A percentile compares a stretch with the other conserved stretches of the same genome.
These are phyloP conservation scores for Cercospora zeae-maydis DNA, from an alignment of 2,329 filamentous ascomycete genomes.

Conservation along the genomic window DNA sequence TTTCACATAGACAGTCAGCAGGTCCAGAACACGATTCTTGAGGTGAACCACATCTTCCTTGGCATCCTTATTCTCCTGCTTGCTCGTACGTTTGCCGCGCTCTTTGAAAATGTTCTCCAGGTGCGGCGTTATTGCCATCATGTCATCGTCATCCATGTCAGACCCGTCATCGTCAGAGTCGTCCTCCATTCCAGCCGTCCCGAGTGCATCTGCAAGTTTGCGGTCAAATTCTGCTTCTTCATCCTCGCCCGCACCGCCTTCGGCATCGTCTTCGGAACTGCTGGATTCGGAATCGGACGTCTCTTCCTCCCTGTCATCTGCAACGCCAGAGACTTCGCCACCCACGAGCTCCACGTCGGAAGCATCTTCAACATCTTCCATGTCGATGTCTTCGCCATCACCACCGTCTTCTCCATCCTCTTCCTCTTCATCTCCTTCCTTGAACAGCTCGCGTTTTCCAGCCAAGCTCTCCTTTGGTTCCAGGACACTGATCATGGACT, in stretches of 20 bases:
- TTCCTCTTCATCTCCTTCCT: constrained; percentile 46
- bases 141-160: constrained; percentile 94
- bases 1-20: constrained; percentile 80
- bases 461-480: constrained; percentile 73
- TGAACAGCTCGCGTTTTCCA: constrained; percentile 84
- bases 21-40: constrained; percentile 87
- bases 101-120: constrained; percentile 82
- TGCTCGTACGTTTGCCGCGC: constrained; percentile 59
- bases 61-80: constrained; percentile 81
- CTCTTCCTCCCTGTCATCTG: constrained; percentile 17
- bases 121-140: constrained; percentile 82
- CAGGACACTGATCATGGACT: constrained; percentile 65
- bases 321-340: constrained; percentile 23
- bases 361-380: constrained; percentile 36
- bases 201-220: constrained; percentile 72
- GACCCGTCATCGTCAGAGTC: constrained; percentile 61
- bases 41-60: constrained; percentile 89
- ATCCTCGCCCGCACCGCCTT: constrained; percentile 33
- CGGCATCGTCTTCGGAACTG: constrained; percentile 30
- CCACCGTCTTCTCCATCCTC: constrained; percentile 26
- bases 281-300: constrained; percentile 27
- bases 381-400: constrained; percentile 37
- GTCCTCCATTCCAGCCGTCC: constrained; percentile 59
- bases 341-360: constrained; percentile 38
- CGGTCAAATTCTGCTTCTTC: constrained; percentile 65